Conservation (phyloP, 441 rosid species). For the Mallotus japonicus region DNA sequence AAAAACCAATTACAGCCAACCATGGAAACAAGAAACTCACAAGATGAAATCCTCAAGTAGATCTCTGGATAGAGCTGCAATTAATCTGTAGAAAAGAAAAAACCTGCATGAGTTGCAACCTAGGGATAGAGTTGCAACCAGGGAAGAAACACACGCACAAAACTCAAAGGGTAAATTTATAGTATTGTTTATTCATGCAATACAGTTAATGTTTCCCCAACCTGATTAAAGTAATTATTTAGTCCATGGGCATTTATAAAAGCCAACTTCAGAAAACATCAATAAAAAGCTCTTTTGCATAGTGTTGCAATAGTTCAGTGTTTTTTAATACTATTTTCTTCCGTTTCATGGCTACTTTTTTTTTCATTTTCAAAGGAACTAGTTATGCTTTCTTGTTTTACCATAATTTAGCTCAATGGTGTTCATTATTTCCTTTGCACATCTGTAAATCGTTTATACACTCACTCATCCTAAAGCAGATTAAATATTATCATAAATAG, state of each 20-base stretch:
- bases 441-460: not conserved
- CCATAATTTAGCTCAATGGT: not conserved
- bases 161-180: too few species aligned
- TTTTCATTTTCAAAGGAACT: not conserved
- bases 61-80: slow-evolving; percentile 88
- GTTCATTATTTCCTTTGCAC: not conserved
- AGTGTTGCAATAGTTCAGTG: not conserved
- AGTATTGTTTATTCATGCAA: too few species aligned
- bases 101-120: not conserved
- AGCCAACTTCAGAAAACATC: too few species aligned
- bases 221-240: too few species aligned
- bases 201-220: too few species aligned
- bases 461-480: not conserved
- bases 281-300: too few species aligned
- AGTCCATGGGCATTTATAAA: too few species aligned
- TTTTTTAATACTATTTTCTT: not conserved
- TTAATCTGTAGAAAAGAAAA: slow-evolving; percentile 54
- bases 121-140: too few species aligned
- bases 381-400: not conserved
- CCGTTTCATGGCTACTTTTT: not conserved
- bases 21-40: slow-evolving; percentile 50
- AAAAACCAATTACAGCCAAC: not conserved
- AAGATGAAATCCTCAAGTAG: slow-evolving; percentile 63
- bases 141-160: too few species aligned
- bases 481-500: not conserved